Base-by-base conservation (phyloP, 148 eudicot genomes). In the Persicaria tinctoria region DNA sequence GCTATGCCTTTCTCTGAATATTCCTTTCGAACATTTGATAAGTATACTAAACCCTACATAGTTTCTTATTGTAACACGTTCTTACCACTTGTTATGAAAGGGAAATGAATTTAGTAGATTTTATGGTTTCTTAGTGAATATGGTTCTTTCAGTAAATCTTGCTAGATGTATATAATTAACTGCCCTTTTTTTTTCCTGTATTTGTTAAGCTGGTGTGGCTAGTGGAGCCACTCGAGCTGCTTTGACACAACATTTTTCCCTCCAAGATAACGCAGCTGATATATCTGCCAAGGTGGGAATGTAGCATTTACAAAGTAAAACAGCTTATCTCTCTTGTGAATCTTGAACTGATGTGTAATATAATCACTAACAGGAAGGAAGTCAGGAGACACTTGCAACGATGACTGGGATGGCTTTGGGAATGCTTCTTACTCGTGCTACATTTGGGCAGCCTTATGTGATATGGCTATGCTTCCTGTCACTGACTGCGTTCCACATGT, bases 141-240 rank as follows among this genome's bases (percentile, higher is more conserved):
- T 32, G 41, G 41, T 32, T 32, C 41, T 32, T 23, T 23, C 2
- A 32, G 41, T 32, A 32, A 32, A 32, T 32, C 41, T 32, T 32
- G 41, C 41, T 32, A 32, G 3, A 32, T 32, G 41, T 32, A 32
- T 32, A 32, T 32, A 32, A 32, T 32, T 32, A 32, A 32, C 3
- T 32, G 41, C 41, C 41, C 41, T 32, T 32, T 32, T 32, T 32
- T 32, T 32, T 32, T 32, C 3, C 41, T 32, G 41, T 32, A 32
- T 32, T 32, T 73, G 66, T 75, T 63, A 78, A 95, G 99, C 99
- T 86, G 99, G 99, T 59, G 99, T 95, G 80, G 99, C 99, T 46
- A 95, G 99, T 82, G 99, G 99, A 86, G 97, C 99, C 46, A 95
- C 99, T 78, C 86, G 99, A 85, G 99, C 99, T 74, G 97, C 99